Evolutionary conservation across 768 basidiomycete species (phyloP).

Genomic region (Dioszegia crocea): DNA sequence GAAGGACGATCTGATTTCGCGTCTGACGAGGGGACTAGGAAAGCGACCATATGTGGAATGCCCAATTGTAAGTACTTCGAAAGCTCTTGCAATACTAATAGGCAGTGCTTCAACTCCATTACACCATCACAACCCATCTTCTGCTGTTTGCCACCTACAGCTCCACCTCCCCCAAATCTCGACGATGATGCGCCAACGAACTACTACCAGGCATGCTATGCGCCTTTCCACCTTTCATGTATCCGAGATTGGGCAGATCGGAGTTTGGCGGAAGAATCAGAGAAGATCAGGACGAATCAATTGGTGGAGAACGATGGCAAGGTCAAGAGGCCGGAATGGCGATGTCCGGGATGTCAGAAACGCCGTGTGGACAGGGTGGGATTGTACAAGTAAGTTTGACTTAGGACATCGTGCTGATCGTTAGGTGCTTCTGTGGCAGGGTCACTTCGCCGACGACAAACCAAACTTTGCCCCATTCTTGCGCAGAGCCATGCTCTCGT

Average conservation of each 20-base stretch:
- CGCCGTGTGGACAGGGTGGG: slow-evolving; percentile 65
- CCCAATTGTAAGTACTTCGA: slow-evolving; percentile 46
- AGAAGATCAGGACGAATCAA: slow-evolving; percentile 58
- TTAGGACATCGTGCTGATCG: background rate
- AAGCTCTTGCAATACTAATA: too few species aligned
- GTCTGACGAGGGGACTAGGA: slow-evolving; percentile 34
- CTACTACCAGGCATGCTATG: slow-evolving; percentile 61
- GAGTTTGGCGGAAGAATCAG: slow-evolving; percentile 72
- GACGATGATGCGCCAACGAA: slow-evolving; percentile 17
- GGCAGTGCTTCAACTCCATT: slow-evolving; percentile 68
- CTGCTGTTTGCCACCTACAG: slow-evolving; percentile 62
- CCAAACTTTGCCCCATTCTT: slow-evolving; percentile 47
- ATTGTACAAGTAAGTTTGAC: slow-evolving; percentile 56
- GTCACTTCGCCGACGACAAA: slow-evolving; percentile 25
- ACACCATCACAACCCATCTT: slow-evolving; percentile 75
- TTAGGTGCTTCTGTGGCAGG: slow-evolving; percentile 9
- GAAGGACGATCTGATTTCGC: slow-evolving; percentile 41
- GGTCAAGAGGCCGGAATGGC: slow-evolving; percentile 62
- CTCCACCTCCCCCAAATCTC: background rate
- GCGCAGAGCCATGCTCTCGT: slow-evolving; percentile 49
- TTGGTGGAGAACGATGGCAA: slow-evolving; percentile 47
- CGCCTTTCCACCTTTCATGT: slow-evolving; percentile 84
- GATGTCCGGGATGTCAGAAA: slow-evolving; percentile 88
- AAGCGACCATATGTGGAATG: slow-evolving; percentile 42
- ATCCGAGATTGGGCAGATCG: slow-evolving; percentile 74